phyloP scores from a whole-genome alignment of 306 rosid species.

The Ormosia emarginata region DNA sequence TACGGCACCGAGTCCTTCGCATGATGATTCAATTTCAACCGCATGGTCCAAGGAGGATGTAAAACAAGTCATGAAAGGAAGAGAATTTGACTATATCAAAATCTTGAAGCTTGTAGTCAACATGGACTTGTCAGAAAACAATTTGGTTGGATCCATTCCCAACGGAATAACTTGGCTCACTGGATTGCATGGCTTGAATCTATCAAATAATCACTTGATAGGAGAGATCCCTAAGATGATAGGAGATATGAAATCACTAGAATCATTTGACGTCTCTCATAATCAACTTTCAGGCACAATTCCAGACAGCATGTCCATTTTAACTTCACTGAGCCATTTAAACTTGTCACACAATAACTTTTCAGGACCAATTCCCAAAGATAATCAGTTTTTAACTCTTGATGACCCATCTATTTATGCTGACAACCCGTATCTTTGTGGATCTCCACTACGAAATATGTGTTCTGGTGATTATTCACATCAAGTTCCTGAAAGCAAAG shows the following conservation, averaged over 20 bases:
- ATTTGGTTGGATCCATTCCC: conserved; percentile 13
- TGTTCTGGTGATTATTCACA: neutral
- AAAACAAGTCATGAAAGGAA: conserved; percentile 5
- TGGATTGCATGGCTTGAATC: neutral
- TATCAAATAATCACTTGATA: conserved; percentile 9
- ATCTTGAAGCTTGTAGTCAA: neutral
- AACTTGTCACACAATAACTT: conserved; percentile 9
- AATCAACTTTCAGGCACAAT: conserved; percentile 22
- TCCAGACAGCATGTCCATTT: neutral
- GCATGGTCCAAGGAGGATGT: neutral
- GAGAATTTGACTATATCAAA: neutral
- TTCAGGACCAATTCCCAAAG: conserved; percentile 18
- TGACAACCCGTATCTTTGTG: conserved; percentile 19
- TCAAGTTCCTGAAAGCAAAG: neutral
- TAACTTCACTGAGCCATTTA: neutral
- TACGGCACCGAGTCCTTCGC: too few relatives aligned
- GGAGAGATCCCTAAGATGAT: conserved; percentile 13
- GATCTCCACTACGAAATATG: neutral
- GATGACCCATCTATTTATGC: neutral
- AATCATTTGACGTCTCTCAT: conserved; percentile 22
- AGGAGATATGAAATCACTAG: neutral
- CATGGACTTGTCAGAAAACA: conserved; percentile 19
- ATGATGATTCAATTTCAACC: too few relatives aligned
- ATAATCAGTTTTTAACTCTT: neutral
- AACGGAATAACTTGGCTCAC: neutral